These are phyloP conservation scores for Mycena crocata DNA, from an alignment of 768 basidiomycete genomes.

Conservation along the genomic window DNA sequence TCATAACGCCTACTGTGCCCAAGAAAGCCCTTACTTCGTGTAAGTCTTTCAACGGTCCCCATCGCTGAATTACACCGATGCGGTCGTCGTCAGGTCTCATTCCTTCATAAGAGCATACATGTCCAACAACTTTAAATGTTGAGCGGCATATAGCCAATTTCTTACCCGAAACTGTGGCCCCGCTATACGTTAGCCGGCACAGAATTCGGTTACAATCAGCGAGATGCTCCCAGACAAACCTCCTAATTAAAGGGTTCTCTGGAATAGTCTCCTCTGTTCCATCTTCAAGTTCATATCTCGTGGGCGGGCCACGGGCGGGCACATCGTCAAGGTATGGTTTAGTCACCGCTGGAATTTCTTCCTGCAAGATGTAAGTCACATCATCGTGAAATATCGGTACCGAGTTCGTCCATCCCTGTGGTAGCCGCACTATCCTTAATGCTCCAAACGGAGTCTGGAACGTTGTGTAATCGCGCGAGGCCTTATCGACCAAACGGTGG, in stretches of 20 bases:
- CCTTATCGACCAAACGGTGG: slow-evolving; percentile 36
- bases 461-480: slow-evolving; percentile 45
- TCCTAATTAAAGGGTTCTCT: slow-evolving; percentile 41
- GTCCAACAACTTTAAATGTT: slow-evolving; percentile 3
- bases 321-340: slow-evolving; percentile 32
- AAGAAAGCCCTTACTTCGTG: not conserved
- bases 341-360: slow-evolving; percentile 19
- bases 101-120: slow-evolving; percentile 2
- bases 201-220: slow-evolving; percentile 48
- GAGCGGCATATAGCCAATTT: not conserved
- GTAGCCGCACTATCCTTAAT: slow-evolving; percentile 35
- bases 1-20: not conserved
- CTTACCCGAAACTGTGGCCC: slow-evolving; percentile 26
- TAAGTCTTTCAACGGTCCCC: not conserved
- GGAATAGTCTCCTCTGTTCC: slow-evolving; percentile 34
- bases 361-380: slow-evolving; percentile 5
- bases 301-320: not conserved
- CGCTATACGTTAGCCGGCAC: slow-evolving; percentile 41
- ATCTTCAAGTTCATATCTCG: not conserved
- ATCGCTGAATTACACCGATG: not conserved
- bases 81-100: not conserved
- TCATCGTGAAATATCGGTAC: slow-evolving; percentile 24
- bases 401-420: slow-evolving; percentile 44
- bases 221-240: slow-evolving; percentile 53
- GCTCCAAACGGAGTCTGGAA: slow-evolving; percentile 44